Conservation (phyloP, 176 grass and related monocot genomes). For the Coix lacrymajobi region DNA sequence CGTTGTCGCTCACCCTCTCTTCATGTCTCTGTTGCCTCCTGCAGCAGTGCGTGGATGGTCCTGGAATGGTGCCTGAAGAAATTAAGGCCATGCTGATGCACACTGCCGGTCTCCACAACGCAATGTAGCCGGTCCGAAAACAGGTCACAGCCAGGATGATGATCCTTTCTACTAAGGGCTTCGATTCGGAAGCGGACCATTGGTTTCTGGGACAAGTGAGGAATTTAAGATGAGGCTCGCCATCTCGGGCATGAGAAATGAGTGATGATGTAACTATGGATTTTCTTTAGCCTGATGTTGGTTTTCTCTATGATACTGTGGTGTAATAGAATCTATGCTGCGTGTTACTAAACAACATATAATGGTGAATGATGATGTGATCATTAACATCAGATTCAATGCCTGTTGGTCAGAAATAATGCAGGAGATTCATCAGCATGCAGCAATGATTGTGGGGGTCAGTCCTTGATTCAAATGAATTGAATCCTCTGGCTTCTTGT, state of each 20-base stretch:
- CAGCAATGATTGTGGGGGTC: constrained; percentile 1
- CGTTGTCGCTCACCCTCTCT: neutral
- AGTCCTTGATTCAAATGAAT: constrained; percentile 18
- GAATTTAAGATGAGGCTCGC: constrained; percentile 32
- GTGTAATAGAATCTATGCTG: constrained; percentile 5
- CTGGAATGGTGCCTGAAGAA: constrained; percentile 57
- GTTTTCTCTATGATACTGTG: neutral
- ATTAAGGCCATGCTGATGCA: constrained; percentile 78
- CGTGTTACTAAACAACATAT: constrained; percentile 18
- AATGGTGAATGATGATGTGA: constrained; percentile 11
- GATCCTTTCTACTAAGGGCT: neutral
- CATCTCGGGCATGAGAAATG: constrained; percentile 25
- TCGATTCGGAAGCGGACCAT: neutral
- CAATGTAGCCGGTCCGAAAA: constrained; percentile 20
- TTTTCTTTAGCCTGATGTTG: neutral
- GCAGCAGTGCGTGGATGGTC: constrained; percentile 61
- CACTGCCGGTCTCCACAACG: constrained; percentile 42
- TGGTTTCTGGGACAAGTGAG: neutral
- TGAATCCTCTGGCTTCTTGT: constrained; percentile 33
- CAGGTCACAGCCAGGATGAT: neutral
- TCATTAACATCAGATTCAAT: neutral
- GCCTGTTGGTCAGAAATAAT: neutral
- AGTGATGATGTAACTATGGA: constrained; percentile 8
- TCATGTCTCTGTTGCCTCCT: constrained; percentile 16
- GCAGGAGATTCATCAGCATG: neutral